A percentile compares a stretch with the other conserved stretches of the same genome.
Evolutionary conservation across 2,329 filamentous ascomycete genomes (phyloP).

Genomic region (Ceratocystis huliohia): DNA sequence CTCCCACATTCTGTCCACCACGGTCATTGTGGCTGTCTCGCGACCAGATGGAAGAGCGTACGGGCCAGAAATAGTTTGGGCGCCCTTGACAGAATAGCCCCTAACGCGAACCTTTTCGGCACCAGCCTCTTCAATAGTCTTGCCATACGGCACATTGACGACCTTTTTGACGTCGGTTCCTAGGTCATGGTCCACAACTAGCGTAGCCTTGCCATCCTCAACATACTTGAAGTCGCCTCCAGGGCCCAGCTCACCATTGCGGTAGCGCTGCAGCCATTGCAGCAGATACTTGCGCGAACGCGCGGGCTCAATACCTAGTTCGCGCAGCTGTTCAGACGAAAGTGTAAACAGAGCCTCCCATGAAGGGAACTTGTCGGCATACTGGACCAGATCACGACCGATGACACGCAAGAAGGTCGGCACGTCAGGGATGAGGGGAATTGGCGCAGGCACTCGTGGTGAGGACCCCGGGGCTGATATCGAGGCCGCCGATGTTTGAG

Average conservation of each 20-base stretch:
- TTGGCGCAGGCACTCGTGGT: slow-evolving; percentile 39
- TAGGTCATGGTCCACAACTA: slow-evolving; percentile 31
- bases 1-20: slow-evolving; percentile 89
- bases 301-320: slow-evolving; percentile 76
- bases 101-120: slow-evolving; percentile 36
- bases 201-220: slow-evolving; percentile 39
- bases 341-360: slow-evolving; percentile 87
- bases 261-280: slow-evolving; percentile 76
- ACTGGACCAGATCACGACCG: slow-evolving; percentile 70
- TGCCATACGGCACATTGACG: slow-evolving; percentile 42
- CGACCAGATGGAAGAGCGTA: slow-evolving; percentile 55
- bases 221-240: slow-evolving; percentile 74
- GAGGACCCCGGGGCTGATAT: neutral
- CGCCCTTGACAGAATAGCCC: slow-evolving; percentile 55
- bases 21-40: slow-evolving; percentile 50
- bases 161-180: slow-evolving; percentile 40
- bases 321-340: slow-evolving; percentile 61
- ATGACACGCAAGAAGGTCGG: slow-evolving; percentile 80
- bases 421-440: slow-evolving; percentile 75
- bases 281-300: slow-evolving; percentile 73
- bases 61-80: slow-evolving; percentile 60
- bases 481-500: neutral
- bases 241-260: slow-evolving; percentile 61
- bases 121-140: slow-evolving; percentile 26
- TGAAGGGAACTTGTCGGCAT: slow-evolving; percentile 73